Base-by-base conservation (phyloP, 2,329 filamentous ascomycete genomes). In the Camillea tinctor region DNA sequence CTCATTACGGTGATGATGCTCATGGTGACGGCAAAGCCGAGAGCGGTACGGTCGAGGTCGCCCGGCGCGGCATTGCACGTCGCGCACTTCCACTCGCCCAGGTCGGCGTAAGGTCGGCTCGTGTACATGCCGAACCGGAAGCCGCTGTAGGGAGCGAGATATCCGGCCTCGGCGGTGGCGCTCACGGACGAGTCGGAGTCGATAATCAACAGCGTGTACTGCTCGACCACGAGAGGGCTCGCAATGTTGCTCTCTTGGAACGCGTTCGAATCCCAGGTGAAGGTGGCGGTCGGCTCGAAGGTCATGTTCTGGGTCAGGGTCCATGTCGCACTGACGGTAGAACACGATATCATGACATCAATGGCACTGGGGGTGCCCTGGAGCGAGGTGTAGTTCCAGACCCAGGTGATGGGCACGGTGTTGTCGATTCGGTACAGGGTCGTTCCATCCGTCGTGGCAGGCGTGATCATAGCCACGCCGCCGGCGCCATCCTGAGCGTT, bases 361-460 rank as follows among this genome's bases (percentile, higher is more conserved):
- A 89, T 70, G 49, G 84, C 86, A 2, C 83, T 85, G 1, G 87
- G 87, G 1, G 78, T 82, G 23, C 76, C 84, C 58, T 80, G 77
- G 26, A 89, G 72, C 51, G 81, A 81, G 3, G 87, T 89, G 76
- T 88, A 89, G 75, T 88, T 88, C 85, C 86, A 89, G 52, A 75
- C 80, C 73, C 84, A 86, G 15, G 84, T 88, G 50, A 88, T 76
- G 51, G 77, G 77, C 68, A 69, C 69, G 11, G 64, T 63, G 60
- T 87, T 81, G 62, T 84, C 82, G 62, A 88, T 85, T 69, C 85
- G 85, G 79, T 84, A 88, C 49, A 86, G 78, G 60, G 81, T 77
- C 9, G 79, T 77, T 23, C 77, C 76, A 11, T 74, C 70, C 2
- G 76, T 78, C 6, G 77, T 72, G 48, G 78, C 75, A 1, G 86